Evolutionary conservation across 225 moss, liverwort and hornwort genomes (phyloP).

Genomic region (Thuidium tamariscinum): DNA sequence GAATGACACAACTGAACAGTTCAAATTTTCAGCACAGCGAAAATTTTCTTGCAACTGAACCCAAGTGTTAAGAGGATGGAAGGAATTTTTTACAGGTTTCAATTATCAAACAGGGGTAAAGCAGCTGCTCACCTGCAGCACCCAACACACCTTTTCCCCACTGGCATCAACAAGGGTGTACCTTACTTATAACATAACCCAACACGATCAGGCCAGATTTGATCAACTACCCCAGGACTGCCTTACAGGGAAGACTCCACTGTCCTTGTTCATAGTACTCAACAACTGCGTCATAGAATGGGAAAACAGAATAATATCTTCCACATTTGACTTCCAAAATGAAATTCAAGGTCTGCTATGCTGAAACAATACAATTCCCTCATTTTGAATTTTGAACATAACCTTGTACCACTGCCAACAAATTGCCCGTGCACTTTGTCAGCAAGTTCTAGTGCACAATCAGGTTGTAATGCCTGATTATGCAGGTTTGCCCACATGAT

Average conservation of each 20-base stretch:
- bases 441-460: too few relatives aligned
- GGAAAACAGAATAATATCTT: not conserved
- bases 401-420: not conserved
- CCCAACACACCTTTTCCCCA: not conserved
- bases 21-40: not conserved
- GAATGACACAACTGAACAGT: too few relatives aligned
- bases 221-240: not conserved
- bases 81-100: not conserved
- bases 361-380: not conserved
- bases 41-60: not conserved
- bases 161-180: not conserved
- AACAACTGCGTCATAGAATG: not conserved
- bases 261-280: not conserved
- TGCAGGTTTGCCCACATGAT: too few relatives aligned
- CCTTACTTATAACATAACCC: not conserved
- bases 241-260: not conserved
- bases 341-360: not conserved
- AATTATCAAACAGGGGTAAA: not conserved
- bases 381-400: not conserved
- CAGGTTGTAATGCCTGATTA: too few relatives aligned
- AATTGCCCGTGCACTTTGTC: too few relatives aligned
- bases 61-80: not conserved
- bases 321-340: not conserved
- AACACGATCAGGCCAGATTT: constrained; percentile 13
- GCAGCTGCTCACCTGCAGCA: not conserved